Evolutionary conservation across 2,329 filamentous ascomycete genomes (phyloP).

Genomic region (Cadophora sp.): DNA sequence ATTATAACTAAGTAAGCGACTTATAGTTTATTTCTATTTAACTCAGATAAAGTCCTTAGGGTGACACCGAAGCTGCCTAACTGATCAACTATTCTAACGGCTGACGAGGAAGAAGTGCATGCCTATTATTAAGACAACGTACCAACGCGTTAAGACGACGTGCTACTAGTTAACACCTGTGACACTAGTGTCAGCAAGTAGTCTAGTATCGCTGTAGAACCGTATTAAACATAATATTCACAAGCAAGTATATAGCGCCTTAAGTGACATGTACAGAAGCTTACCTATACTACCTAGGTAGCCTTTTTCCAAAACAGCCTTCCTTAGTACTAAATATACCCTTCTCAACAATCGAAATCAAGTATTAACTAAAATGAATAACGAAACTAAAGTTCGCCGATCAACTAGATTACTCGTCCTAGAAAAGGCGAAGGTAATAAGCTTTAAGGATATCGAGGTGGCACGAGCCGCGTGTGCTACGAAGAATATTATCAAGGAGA

Average conservation of each 20-base stretch:
- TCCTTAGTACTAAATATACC: slow-evolving; percentile 39
- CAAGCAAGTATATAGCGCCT: slow-evolving; percentile 32
- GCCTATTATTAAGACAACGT: no score
- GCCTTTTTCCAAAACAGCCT: no score
- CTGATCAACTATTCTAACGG: neutral
- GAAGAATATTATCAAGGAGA: slow-evolving; percentile 24
- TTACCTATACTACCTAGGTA: slow-evolving; percentile 37
- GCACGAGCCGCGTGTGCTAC: slow-evolving; percentile 27
- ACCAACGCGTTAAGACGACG: neutral
- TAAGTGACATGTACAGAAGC: slow-evolving; percentile 37
- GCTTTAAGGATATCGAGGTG: slow-evolving; percentile 44
- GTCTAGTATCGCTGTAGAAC: slow-evolving; percentile 32
- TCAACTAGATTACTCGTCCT: slow-evolving; percentile 29
- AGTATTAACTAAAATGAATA: slow-evolving; percentile 29
- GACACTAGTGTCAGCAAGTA: slow-evolving; percentile 26
- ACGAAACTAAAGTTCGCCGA: slow-evolving; percentile 33
- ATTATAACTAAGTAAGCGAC: slow-evolving; percentile 17
- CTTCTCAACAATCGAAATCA: slow-evolving; percentile 42
- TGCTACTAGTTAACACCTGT: slow-evolving; percentile 28
- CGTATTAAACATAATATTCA: slow-evolving; percentile 37
- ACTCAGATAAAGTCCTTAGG: neutral
- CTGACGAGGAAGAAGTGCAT: neutral
- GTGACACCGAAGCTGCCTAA: neutral
- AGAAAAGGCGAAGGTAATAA: slow-evolving; percentile 35
- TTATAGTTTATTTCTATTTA: slow-evolving; percentile 24